A percentile compares a stretch with the other conserved stretches of the same genome.
These are phyloP conservation scores for Amyloporia xantha DNA, from an alignment of 768 basidiomycete genomes.

Conservation along the genomic window DNA sequence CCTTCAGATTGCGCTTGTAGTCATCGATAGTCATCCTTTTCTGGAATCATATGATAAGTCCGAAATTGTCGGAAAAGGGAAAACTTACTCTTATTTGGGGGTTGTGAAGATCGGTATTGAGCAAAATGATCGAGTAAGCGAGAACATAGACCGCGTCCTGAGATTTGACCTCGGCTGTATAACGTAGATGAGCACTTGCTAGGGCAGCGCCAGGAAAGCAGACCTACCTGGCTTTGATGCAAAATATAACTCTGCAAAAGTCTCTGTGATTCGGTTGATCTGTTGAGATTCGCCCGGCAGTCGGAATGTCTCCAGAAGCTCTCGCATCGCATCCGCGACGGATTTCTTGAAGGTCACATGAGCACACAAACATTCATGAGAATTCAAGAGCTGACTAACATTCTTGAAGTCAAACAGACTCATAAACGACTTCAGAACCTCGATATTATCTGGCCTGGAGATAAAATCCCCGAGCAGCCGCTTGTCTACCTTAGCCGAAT, in stretches of 20 bases:
- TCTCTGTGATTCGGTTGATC: constrained; percentile 89
- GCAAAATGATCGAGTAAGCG: constrained; percentile 93
- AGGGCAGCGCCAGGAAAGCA: neutral
- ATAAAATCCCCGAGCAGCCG: constrained; percentile 90
- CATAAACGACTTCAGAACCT: constrained; percentile 82
- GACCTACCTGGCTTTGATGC: constrained; percentile 68
- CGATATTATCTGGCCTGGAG: constrained; percentile 81
- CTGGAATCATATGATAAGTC: constrained; percentile 29
- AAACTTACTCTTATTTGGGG: constrained; percentile 77
- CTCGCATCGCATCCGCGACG: constrained; percentile 92
- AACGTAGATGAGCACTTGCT: neutral
- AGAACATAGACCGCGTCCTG: constrained; percentile 94
- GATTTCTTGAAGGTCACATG: constrained; percentile 56
- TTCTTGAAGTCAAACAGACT: constrained; percentile 83
- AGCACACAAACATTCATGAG: neutral
- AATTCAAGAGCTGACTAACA: constrained; percentile 43
- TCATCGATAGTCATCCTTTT: constrained; percentile 98
- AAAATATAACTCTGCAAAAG: constrained; percentile 89
- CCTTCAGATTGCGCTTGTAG: constrained; percentile 85
- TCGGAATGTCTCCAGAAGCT: constrained; percentile 88
- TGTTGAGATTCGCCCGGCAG: constrained; percentile 95
- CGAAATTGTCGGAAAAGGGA: neutral
- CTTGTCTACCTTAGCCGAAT: constrained; percentile 82
- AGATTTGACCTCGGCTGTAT: constrained; percentile 75
- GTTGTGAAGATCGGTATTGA: constrained; percentile 96